Percentiles rank a stretch among this genome's conserved stretches.
Evolutionary conservation across 495 filamentous ascomycete species (phyloP).

Genomic region (Apodospora peruviana): DNA sequence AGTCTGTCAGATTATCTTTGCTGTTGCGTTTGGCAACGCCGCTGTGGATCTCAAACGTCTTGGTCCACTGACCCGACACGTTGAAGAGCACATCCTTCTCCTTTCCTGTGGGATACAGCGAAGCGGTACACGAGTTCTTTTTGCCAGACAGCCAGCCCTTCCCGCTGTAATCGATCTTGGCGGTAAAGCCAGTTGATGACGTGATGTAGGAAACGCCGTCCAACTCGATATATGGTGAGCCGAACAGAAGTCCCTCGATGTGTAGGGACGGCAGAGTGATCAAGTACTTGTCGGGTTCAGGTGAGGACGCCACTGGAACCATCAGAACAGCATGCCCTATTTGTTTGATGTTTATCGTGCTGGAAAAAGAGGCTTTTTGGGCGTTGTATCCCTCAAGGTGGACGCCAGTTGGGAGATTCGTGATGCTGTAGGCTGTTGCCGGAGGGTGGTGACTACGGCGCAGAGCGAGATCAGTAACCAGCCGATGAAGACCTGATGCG

Average conservation of each 20-base stretch:
- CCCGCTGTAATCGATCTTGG: conserved; percentile 87
- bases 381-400: conserved; percentile 93
- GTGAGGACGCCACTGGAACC: conserved; percentile 53
- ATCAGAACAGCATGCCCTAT: conserved; percentile 88
- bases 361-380: conserved; percentile 91
- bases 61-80: conserved; percentile 87
- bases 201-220: conserved; percentile 76
- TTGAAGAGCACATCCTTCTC: conserved; percentile 83
- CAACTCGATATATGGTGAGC: conserved; percentile 85
- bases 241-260: conserved; percentile 90
- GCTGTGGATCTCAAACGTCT: conserved; percentile 72
- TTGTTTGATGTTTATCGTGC: conserved; percentile 92
- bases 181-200: conserved; percentile 80
- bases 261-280: conserved; percentile 91
- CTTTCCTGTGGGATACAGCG: conserved; percentile 65
- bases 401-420: conserved; percentile 76
- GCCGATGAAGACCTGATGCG: conserved; percentile 35
- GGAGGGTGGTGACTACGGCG: conserved; percentile 90
- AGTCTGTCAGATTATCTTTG: conserved; percentile 51
- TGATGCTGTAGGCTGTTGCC: conserved; percentile 89
- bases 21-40: conserved; percentile 58
- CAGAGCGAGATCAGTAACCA: neutral
- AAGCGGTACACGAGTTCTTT: conserved; percentile 85
- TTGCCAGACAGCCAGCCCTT: conserved; percentile 93
- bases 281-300: conserved; percentile 63